A percentile compares a stretch with the other conserved stretches of the same genome.
Evolutionary conservation across 495 filamentous ascomycete species (phyloP).

Genomic region (Glonium stellatum): DNA sequence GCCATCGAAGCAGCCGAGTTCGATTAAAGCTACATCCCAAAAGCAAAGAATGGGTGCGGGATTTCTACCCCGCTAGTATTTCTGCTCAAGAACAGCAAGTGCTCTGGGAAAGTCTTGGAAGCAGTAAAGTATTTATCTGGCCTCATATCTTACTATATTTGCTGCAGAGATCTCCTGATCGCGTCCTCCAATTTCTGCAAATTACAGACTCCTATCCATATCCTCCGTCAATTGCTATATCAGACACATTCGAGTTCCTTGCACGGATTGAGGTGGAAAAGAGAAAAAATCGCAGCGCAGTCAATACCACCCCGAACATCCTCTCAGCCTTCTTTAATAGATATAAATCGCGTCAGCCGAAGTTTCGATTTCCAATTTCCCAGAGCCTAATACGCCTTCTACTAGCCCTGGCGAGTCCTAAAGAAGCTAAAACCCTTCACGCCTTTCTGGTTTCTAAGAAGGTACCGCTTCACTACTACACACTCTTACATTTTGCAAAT

Average conservation of each 20-base stretch:
- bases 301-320: background rate
- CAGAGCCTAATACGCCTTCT: conserved; percentile 29
- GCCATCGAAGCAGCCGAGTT: background rate
- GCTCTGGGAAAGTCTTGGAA: conserved; percentile 4
- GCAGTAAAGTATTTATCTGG: conserved; percentile 1
- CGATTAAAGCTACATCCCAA: conserved; percentile 7
- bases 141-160: conserved; percentile 39
- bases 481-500: conserved; percentile 35
- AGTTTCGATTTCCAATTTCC: conserved; percentile 25
- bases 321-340: conserved; percentile 16
- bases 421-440: conserved; percentile 30
- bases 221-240: conserved; percentile 45
- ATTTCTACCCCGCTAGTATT: background rate
- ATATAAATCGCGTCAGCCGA: background rate
- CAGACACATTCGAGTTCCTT: conserved; percentile 47
- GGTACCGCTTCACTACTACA: conserved; percentile 37
- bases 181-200: conserved; percentile 44
- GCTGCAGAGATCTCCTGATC: conserved; percentile 41
- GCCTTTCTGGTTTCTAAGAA: conserved; percentile 29
- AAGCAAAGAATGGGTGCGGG: background rate
- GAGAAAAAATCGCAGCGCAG: background rate
- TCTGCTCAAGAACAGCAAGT: background rate
- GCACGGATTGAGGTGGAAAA: conserved; percentile 14
- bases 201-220: conserved; percentile 40
- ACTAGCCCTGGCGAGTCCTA: conserved; percentile 10